Evolutionary conservation across 257 asterid species (phyloP).

Genomic region (Nicotiana undulata): DNA sequence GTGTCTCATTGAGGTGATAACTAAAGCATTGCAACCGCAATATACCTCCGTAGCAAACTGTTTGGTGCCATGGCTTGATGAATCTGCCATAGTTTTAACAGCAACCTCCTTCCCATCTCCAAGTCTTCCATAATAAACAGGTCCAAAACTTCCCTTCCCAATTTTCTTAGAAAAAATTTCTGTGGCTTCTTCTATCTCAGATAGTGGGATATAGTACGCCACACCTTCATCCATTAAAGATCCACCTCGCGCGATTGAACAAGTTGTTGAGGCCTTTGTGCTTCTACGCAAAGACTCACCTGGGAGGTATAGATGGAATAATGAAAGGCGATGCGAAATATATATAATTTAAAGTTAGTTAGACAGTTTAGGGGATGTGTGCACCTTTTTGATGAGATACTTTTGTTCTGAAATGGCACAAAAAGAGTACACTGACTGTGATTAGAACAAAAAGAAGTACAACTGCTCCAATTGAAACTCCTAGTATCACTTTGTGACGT

Average conservation of each 20-base stretch:
- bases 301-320: constrained; percentile 17
- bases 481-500: constrained; percentile 40
- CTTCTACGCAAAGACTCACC: constrained; percentile 52
- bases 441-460: constrained; percentile 51
- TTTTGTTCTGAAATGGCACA: constrained; percentile 41
- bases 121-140: constrained; percentile 85
- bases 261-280: constrained; percentile 40
- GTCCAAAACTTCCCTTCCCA: constrained; percentile 97
- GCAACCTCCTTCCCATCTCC: constrained; percentile 91
- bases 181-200: constrained; percentile 80
- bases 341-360: not conserved
- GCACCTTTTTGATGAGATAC: constrained; percentile 34
- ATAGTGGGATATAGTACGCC: constrained; percentile 70
- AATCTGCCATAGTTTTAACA: constrained; percentile 92
- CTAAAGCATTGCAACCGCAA: not conserved
- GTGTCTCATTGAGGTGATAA: not conserved
- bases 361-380: not conserved
- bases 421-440: constrained; percentile 38
- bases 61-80: constrained; percentile 85
- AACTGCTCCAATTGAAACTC: constrained; percentile 48
- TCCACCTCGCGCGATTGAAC: constrained; percentile 62
- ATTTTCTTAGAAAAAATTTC: constrained; percentile 54
- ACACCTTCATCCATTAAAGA: constrained; percentile 80
- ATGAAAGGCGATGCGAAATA: not conserved
- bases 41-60: constrained; percentile 89